Evolutionary conservation across 306 rosid genomes (phyloP).

Genomic region (Pterocarpus macrocarpus): DNA sequence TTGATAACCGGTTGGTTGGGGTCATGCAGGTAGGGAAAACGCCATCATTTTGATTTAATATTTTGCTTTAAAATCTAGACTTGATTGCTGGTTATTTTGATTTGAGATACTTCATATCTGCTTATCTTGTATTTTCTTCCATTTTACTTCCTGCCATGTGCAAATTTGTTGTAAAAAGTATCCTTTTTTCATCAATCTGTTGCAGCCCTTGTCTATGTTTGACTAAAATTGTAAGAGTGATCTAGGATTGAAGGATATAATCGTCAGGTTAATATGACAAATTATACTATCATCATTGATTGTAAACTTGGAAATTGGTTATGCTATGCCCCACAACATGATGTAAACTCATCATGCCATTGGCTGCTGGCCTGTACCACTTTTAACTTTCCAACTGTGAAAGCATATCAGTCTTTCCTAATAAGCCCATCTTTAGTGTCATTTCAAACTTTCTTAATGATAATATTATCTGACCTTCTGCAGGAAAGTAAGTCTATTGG

Average conservation of each 20-base stretch:
- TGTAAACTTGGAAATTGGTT: constrained; percentile 31
- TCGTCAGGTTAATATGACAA: constrained; percentile 27
- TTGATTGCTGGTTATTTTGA: constrained; percentile 31
- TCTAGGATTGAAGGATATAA: constrained; percentile 28
- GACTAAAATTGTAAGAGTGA: constrained; percentile 23
- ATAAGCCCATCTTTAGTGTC: constrained; percentile 31
- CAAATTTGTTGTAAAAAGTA: constrained; percentile 26
- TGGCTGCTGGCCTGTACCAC: not conserved
- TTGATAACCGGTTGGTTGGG: constrained; percentile 89
- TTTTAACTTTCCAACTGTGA: not conserved
- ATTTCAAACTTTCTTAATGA: constrained; percentile 23
- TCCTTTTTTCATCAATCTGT: not conserved
- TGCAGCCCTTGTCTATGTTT: constrained; percentile 29
- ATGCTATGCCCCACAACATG: constrained; percentile 11
- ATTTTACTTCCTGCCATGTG: constrained; percentile 13
- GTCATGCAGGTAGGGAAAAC: constrained; percentile 72
- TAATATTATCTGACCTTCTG: constrained; percentile 49
- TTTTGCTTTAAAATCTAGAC: constrained; percentile 41
- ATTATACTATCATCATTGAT: not conserved
- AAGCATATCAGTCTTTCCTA: constrained; percentile 26
- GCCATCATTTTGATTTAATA: constrained; percentile 36
- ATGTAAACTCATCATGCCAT: constrained; percentile 22
- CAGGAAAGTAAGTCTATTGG: constrained; percentile 93
- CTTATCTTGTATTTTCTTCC: constrained; percentile 13
- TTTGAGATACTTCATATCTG: constrained; percentile 2